Percentiles rank a stretch among this genome's conserved stretches.
These are phyloP conservation scores for Globisporangium yorkense DNA, from an alignment of 352 stramenopile genomes.

Conservation along the genomic window DNA sequence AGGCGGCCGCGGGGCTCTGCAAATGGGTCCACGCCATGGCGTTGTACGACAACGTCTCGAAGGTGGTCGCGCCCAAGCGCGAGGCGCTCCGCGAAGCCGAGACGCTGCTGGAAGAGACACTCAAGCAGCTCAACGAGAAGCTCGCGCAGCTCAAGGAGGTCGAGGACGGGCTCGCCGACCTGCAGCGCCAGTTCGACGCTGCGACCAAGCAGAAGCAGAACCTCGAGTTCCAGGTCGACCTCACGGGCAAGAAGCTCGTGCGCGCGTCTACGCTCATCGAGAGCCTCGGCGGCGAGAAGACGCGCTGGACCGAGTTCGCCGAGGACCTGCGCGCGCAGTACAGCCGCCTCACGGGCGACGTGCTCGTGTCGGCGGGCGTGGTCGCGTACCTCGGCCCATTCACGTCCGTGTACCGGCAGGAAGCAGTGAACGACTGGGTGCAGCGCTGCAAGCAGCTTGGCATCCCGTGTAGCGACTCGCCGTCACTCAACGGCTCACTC, in stretches of 20 bases:
- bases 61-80: slow-evolving; percentile 91
- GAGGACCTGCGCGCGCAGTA: slow-evolving; percentile 78
- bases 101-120: slow-evolving; percentile 79
- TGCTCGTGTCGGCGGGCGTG: slow-evolving; percentile 88
- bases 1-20: slow-evolving; percentile 89
- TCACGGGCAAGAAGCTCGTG: slow-evolving; percentile 92
- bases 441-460: slow-evolving; percentile 60
- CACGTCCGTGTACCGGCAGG: slow-evolving; percentile 82
- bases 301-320: slow-evolving; percentile 88
- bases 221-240: slow-evolving; percentile 88
- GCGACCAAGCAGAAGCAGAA: slow-evolving; percentile 90
- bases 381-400: slow-evolving; percentile 93
- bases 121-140: slow-evolving; percentile 89
- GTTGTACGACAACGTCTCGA: slow-evolving; percentile 91
- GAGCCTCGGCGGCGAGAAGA: slow-evolving; percentile 90
- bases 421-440: slow-evolving; percentile 79
- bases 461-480: slow-evolving; percentile 83
- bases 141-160: slow-evolving; percentile 88
- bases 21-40: slow-evolving; percentile 94
- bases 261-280: slow-evolving; percentile 91
- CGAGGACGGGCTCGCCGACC: slow-evolving; percentile 82
- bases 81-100: slow-evolving; percentile 85
- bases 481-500: slow-evolving; percentile 83
- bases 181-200: slow-evolving; percentile 86
- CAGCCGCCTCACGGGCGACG: slow-evolving; percentile 88